These are phyloP conservation scores for Aspergillus sp. DNA, from an alignment of 2,329 filamentous ascomycete species.

Conservation along the genomic window DNA sequence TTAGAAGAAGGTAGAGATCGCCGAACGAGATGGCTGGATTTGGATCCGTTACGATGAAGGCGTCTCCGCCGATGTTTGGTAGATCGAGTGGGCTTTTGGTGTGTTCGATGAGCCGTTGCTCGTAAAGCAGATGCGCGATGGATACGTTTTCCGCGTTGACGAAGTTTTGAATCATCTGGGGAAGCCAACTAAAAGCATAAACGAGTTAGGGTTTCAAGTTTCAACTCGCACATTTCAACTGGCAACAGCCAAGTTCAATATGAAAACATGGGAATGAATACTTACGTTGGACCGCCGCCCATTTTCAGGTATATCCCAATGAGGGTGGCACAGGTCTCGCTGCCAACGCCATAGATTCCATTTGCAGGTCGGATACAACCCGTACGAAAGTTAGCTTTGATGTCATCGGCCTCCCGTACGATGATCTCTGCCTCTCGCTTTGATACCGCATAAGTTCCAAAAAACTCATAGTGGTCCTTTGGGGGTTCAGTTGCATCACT, in stretches of 20 bases:
- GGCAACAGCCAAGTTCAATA: too few species aligned
- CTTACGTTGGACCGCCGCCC: conserved; percentile 37
- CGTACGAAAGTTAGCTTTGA: conserved; percentile 47
- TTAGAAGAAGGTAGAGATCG: conserved; percentile 32
- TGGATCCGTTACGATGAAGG: conserved; percentile 53
- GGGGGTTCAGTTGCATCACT: conserved; percentile 45
- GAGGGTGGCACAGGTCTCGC: conserved; percentile 39
- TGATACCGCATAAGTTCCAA: conserved; percentile 50
- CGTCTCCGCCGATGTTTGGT: conserved; percentile 43
- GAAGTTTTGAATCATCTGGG: conserved; percentile 51
- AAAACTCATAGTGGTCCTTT: conserved; percentile 45
- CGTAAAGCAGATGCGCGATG: conserved; percentile 54
- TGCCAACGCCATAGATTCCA: conserved; percentile 52
- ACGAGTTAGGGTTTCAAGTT: not conserved
- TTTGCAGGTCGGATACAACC: conserved; percentile 56
- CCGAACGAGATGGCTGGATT: conserved; percentile 43
- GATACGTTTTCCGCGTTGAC: conserved; percentile 55
- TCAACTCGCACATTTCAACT: too few species aligned
- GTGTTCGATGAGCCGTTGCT: conserved; percentile 49
- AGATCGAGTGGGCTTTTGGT: conserved; percentile 14
- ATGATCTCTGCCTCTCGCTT: conserved; percentile 55
- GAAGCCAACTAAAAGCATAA: conserved; percentile 40
- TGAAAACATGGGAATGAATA: not conserved
- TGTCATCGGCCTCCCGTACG: conserved; percentile 47
- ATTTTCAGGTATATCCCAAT: conserved; percentile 42